Base-by-base conservation (phyloP, 441 rosid species). In the Geranium incanum region DNA sequence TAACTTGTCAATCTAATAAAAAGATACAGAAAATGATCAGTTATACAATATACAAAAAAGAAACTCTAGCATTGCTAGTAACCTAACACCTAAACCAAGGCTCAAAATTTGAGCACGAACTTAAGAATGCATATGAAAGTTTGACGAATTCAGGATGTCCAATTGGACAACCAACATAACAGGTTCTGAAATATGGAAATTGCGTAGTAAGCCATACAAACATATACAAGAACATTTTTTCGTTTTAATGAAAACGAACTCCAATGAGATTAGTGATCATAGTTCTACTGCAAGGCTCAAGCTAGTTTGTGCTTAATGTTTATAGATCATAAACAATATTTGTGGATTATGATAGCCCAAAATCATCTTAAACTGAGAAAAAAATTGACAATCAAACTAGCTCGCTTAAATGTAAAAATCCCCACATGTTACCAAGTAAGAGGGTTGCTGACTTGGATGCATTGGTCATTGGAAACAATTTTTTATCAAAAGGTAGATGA, bases 1-100 rank as follows among this genome's bases (percentile, higher is more conserved):
- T 86, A 92, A 75, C 85, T 91, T 95, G 81, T 95, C 91, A 85
- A 95, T 88, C 98, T 92, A 73, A 74, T 71, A 73, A 68, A 23
- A 71, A 76, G 8, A 9, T 45, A 45, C 55, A 45, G 1, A 9
- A 28, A 45, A 9, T 45, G n/a, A n/a, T n/a, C n/a, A n/a, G n/a
- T n/a, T n/a, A n/a, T n/a, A n/a, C n/a, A n/a, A n/a, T n/a, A n/a
- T n/a, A n/a, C n/a, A n/a, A n/a, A n/a, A n/a, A n/a, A n/a, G n/a
- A n/a, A n/a, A n/a, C 1, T 8, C 13, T 45, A 45, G 12, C 55
- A 45, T 0, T 45, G 7, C 1, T 3, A 5, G 55, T 45, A 45
- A 45, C 55, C 11, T 45, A 45, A 45, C n/a, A n/a, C n/a, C n/a
- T n/a, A 59, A 59, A 59, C 9, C 28, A 18, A 59, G 64, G 64